These are phyloP conservation scores for Xylariomycetidae sp. DNA, from an alignment of 2,329 filamentous ascomycete species.

Conservation along the genomic window DNA sequence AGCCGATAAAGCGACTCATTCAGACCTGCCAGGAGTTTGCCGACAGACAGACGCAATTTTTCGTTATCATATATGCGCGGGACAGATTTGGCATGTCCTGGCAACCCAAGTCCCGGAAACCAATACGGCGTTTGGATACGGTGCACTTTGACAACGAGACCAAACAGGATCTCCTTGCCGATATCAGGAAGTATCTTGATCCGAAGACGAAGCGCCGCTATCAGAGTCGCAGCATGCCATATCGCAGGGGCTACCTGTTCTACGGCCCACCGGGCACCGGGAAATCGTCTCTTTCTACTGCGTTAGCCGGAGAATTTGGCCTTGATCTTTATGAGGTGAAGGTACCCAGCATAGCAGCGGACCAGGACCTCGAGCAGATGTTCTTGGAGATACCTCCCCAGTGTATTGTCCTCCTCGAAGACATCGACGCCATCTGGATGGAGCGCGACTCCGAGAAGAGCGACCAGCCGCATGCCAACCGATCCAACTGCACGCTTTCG, in stretches of 20 bases:
- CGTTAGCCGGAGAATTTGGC: constrained; percentile 44
- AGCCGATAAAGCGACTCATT: constrained; percentile 40
- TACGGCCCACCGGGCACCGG: constrained; percentile 27
- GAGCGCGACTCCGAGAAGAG: constrained; percentile 28
- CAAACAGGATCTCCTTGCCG: constrained; percentile 41
- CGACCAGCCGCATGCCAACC: constrained; percentile 15
- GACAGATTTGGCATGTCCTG: constrained; percentile 40
- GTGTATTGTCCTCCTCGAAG: constrained; percentile 51
- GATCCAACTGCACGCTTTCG: constrained; percentile 47
- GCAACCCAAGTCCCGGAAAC: constrained; percentile 42
- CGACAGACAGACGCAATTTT: constrained; percentile 42
- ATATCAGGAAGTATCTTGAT: constrained; percentile 47
- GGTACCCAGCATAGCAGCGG: constrained; percentile 32
- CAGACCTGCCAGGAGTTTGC: constrained; percentile 41
- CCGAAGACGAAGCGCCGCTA: constrained; percentile 48
- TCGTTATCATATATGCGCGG: constrained; percentile 42
- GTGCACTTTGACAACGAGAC: constrained; percentile 42
- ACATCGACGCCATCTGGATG: constrained; percentile 44
- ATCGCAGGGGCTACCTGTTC: constrained; percentile 40
- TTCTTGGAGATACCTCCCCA: constrained; percentile 45
- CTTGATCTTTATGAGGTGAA: constrained; percentile 48
- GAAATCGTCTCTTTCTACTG: constrained; percentile 41
- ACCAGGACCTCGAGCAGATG: constrained; percentile 43
- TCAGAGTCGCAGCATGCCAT: constrained; percentile 58
- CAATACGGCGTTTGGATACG: constrained; percentile 43